A percentile compares a stretch with the other conserved stretches of the same genome.
Evolutionary conservation across 2,329 filamentous ascomycete genomes (phyloP).

Genomic region (Claviceps cyperi): DNA sequence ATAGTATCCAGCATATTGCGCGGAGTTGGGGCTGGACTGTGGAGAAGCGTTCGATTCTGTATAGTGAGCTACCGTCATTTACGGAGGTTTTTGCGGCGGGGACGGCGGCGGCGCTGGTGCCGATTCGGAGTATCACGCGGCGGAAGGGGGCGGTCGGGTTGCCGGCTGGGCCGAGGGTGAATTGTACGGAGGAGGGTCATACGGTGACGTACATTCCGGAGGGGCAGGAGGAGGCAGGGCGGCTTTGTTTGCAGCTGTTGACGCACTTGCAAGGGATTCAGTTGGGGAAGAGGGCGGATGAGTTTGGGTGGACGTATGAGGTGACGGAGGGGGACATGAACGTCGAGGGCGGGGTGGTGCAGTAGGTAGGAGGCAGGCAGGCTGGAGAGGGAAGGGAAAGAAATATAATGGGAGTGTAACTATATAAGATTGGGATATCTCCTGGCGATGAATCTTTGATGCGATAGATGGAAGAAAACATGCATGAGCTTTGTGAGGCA

Average conservation of each 20-base stretch:
- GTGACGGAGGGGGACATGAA: conserved; percentile 32
- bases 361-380: too few species aligned
- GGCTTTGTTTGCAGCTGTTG: conserved; percentile 58
- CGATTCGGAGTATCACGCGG: conserved; percentile 80
- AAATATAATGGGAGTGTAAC: too few species aligned
- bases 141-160: conserved; percentile 20
- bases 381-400: too few species aligned
- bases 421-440: too few species aligned
- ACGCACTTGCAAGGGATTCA: conserved; percentile 74
- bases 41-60: conserved; percentile 58
- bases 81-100: conserved; percentile 79
- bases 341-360: conserved; percentile 13
- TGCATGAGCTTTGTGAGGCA: too few species aligned
- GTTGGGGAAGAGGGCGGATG: conserved; percentile 62
- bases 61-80: conserved; percentile 38
- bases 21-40: conserved; percentile 70
- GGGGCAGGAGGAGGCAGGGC: conserved; percentile 53
- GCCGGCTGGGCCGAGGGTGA: conserved; percentile 24
- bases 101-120: conserved; percentile 81
- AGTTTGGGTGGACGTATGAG: conserved; percentile 54
- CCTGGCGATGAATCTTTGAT: too few species aligned
- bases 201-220: conserved; percentile 40
- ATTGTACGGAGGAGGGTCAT: conserved; percentile 26
- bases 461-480: too few species aligned
- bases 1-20: conserved; percentile 64